These are phyloP conservation scores for Kuraishia capsulata DNA, from an alignment of 805 yeast genomes.

Conservation along the genomic window DNA sequence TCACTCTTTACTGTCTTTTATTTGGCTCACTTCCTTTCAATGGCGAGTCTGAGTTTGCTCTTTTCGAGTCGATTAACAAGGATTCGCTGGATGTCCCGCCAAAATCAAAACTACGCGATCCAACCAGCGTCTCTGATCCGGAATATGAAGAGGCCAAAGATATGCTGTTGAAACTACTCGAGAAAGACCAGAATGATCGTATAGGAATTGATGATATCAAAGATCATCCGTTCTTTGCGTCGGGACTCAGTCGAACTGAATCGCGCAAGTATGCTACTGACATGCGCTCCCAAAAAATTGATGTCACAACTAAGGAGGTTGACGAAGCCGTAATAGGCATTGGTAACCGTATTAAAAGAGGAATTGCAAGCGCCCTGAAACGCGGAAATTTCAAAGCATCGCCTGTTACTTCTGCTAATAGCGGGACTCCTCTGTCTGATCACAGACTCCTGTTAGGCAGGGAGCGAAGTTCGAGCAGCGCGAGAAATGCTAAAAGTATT, in stretches of 20 bases:
- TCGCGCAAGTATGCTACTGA: conserved; percentile 17
- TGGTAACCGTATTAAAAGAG: conserved; percentile 51
- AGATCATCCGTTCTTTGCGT: conserved; percentile 54
- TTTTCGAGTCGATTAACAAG: conserved; percentile 73
- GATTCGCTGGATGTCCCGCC: conserved; percentile 52
- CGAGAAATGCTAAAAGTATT: background rate
- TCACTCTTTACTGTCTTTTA: conserved; percentile 77
- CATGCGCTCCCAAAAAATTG: conserved; percentile 31
- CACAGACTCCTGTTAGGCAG: background rate
- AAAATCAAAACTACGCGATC: conserved; percentile 2
- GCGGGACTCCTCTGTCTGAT: conserved; percentile 1
- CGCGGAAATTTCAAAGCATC: conserved; percentile 3
- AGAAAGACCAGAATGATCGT: conserved; percentile 62
- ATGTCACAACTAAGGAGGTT: conserved; percentile 59
- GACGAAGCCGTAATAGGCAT: conserved; percentile 78
- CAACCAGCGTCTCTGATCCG: conserved; percentile 8
- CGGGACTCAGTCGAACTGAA: conserved; percentile 18
- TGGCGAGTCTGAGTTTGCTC: conserved; percentile 77
- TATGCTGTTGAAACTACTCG: conserved; percentile 49
- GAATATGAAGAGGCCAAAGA: conserved; percentile 40
- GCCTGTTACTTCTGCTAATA: background rate
- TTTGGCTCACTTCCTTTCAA: conserved; percentile 88
- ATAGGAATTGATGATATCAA: conserved; percentile 66
- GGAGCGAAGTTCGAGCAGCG: background rate
- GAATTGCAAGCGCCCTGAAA: conserved; percentile 32